Base-by-base conservation (phyloP, 1,284 basidiomycete species). In the Trichosporon sp. region DNA sequence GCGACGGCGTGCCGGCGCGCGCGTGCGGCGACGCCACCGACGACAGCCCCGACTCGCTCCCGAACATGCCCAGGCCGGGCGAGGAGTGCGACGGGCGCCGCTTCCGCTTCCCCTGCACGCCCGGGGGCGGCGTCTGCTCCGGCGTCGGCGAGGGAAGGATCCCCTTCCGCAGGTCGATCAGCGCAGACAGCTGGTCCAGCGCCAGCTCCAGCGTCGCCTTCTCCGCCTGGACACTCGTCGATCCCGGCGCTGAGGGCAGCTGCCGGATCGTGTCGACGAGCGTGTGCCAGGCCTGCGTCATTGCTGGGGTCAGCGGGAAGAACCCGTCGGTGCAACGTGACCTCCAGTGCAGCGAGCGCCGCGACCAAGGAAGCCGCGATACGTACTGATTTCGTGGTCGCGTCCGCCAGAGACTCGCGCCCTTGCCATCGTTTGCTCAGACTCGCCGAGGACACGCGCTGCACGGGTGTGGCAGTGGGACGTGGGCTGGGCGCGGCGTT, bases 251-350 rank as follows among this genome's bases (percentile, higher is more conserved):
- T 27, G 9, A 31, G 4, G 78, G 79, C 2, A 82, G 71, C 3
- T 73, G 70, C 8, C 80, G 75, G 18, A 82, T 66, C 12, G 77
- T 80, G 71, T 82, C 80, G 44, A 82, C 75, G 0, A 81, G 67
- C 18, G 69, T 67, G 68, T 80, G 80, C 80, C 80, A 82, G 35
- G 78, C 70, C 58, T 78, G 74, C 7, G 65, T 77, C 75, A 76
- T 78, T 56, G 69, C 77, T 78, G 64, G 2, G 18, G 56, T 60
- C n/a, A 60, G 47, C 47, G 21, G 38, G 18, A 12, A 42, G 35
- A 15, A 12, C 35, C 35, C 12, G 11, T 38, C 35, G 44, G 13
- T n/a, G 44, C n/a, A 21, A 5, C 47, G 47, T n/a, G n/a, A n/a
- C n/a, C n/a, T n/a, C n/a, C n/a, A n/a, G 6, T 34, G 34, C 34